Base-by-base conservation (phyloP, 2,329 filamentous ascomycete genomes). In the Apiospora arundinis region DNA sequence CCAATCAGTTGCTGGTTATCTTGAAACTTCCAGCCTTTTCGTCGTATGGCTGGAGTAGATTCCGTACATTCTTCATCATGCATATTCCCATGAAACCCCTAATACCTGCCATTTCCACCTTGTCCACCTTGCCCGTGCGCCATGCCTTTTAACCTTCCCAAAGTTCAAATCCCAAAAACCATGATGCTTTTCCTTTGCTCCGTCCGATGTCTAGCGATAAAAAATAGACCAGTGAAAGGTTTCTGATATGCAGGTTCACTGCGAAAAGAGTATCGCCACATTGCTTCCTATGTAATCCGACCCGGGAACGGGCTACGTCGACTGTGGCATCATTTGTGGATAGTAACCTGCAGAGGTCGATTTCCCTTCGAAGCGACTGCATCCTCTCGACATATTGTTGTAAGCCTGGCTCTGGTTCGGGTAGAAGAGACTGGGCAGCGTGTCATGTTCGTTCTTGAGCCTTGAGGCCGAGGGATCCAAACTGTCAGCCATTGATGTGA, bases 311-410 rank as follows among this genome's bases (percentile, higher is more conserved):
- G 45, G 83, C 78, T 86, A 83, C 40, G 85, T 84, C 0, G 86
- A 84, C 32, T 86, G 85, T 8, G 85, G 81, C 42, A 87, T 78
- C 74, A 85, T 80, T 7, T 83, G 85, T 2, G 88, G 88, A 73
- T 89, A 90, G 74, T 87, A 89, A 18, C 87, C 87, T 28, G 79
- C 80, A 6, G 87, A 88, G 60, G 80, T 84, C 12, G 84, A 60
- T 75, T 89, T 90, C 71, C 85, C 85, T 69, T 90, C 87, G 73
- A 87, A 90, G 12, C 85, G 83, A 21, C 84, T 84, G 72, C 86
- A 86, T 40, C 82, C 82, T 67, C 81, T 23, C 21, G 23, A 56
- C 9, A 56, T 28, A 23, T 80, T 75, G 0, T 80, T 75, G 0
- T 83, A 83, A 21, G 56, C 18, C 6, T 18, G 37, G 56, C 28